Conservation (phyloP, 179 eudicot genomes). For the Silene noctiflora region DNA sequence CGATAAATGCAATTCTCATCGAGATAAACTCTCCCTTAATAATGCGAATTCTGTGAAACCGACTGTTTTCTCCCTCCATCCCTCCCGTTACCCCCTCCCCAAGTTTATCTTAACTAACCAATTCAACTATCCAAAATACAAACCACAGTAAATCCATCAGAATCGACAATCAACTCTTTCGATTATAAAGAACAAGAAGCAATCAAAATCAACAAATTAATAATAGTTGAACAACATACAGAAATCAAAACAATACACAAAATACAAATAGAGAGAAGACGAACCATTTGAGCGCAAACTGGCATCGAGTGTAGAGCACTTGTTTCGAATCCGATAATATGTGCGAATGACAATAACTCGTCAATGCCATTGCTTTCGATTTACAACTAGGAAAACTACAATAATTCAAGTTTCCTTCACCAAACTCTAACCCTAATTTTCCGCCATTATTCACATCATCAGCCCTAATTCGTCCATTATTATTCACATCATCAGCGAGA, state of each 20-base stretch:
- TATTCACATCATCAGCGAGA: neutral
- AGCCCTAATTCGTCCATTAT: neutral
- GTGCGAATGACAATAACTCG: conserved; percentile 48
- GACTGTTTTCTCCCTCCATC: neutral
- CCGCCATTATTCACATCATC: conserved; percentile 4
- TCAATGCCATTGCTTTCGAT: conserved; percentile 56
- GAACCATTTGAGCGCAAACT: conserved; percentile 43
- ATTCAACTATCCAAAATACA: neutral
- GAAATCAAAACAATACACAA: neutral
- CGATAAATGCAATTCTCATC: neutral
- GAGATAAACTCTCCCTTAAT: neutral
- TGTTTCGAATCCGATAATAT: conserved; percentile 54
- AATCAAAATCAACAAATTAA: conserved; percentile 6
- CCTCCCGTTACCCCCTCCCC: neutral
- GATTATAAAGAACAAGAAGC: neutral
- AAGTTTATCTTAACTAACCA: neutral
- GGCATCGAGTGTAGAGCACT: conserved; percentile 51
- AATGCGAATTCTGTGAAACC: neutral
- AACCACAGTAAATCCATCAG: neutral
- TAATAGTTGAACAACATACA: neutral
- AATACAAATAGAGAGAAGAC: neutral
- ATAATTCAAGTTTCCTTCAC: conserved; percentile 13
- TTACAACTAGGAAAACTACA: conserved; percentile 46
- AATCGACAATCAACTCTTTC: neutral
- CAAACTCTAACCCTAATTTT: conserved; percentile 28